Conservation (phyloP, 208 protist genomes). For the Crithidia acanthocephali region DNA sequence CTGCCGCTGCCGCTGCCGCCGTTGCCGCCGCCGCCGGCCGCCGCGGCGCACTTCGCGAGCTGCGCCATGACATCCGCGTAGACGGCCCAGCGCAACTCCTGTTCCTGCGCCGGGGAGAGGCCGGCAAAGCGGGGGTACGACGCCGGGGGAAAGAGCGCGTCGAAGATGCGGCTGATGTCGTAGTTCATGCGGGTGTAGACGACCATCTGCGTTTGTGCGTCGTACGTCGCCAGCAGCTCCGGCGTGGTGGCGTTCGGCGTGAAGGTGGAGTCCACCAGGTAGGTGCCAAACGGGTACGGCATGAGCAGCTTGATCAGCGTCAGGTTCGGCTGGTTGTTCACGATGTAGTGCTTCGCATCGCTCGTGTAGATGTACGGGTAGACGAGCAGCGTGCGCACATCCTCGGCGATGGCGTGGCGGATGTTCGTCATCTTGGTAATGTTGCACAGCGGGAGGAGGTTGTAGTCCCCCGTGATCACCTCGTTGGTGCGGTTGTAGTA, state of each 20-base stretch:
- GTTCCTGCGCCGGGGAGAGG: constrained; percentile 34
- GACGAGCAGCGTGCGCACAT: constrained; percentile 34
- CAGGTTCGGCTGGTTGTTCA: constrained; percentile 45
- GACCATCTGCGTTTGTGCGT: constrained; percentile 28
- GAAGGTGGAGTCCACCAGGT: constrained; percentile 16
- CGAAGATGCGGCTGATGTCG: constrained; percentile 20
- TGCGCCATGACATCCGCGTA: constrained; percentile 26
- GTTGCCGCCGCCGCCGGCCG: not conserved
- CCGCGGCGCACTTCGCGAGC: constrained; percentile 32
- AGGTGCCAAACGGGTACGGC: constrained; percentile 49
- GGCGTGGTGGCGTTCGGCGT: constrained; percentile 40
- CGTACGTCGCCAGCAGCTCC: constrained; percentile 22
- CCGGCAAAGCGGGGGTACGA: constrained; percentile 32
- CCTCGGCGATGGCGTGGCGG: constrained; percentile 28
- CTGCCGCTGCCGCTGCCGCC: not conserved
- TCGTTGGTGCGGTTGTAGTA: constrained; percentile 75
- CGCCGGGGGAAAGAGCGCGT: constrained; percentile 26
- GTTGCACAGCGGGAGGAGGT: constrained; percentile 64
- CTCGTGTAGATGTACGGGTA: constrained; percentile 70
- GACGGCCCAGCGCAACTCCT: constrained; percentile 51
- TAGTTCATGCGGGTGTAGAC: constrained; percentile 25
- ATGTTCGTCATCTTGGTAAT: constrained; percentile 39
- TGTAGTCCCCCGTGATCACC: constrained; percentile 51
- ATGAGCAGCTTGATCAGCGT: constrained; percentile 74
- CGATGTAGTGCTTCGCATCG: constrained; percentile 16